Evolutionary conservation across 352 stramenopile species (phyloP).

Genomic region (Pythium dissimile): DNA sequence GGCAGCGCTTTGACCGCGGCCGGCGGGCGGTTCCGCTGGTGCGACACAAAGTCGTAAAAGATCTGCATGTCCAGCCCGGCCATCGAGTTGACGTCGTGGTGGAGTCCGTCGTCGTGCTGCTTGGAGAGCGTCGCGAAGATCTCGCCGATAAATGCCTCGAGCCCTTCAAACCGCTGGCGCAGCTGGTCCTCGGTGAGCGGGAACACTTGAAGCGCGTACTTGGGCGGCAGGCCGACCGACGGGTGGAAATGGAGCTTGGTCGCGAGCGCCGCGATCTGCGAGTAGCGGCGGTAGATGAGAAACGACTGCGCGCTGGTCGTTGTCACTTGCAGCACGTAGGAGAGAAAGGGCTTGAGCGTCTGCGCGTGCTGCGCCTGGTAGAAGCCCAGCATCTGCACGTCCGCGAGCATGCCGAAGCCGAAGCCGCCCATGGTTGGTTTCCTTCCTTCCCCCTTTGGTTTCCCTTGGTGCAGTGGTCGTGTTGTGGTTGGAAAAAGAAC

Average conservation of each 20-base stretch:
- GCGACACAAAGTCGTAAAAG: conserved; percentile 71
- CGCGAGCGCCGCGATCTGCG: conserved; percentile 60
- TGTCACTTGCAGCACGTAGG: conserved; percentile 73
- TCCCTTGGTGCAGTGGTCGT: no score
- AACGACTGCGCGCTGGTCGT: conserved; percentile 37
- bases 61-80: conserved; percentile 81
- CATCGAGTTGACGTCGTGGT: conserved; percentile 55
- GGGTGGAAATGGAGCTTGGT: conserved; percentile 68
- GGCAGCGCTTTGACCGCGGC: conserved; percentile 43
- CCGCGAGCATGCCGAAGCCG: conserved; percentile 54
- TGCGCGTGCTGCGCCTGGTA: conserved; percentile 62
- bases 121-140: conserved; percentile 40
- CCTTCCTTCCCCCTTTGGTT: background rate
- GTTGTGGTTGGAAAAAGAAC: conserved; percentile 6
- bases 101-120: conserved; percentile 49
- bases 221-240: conserved; percentile 63
- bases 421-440: conserved; percentile 34
- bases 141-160: conserved; percentile 51
- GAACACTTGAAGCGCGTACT: conserved; percentile 80
- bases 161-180: conserved; percentile 61
- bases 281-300: conserved; percentile 79
- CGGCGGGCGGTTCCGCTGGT: conserved; percentile 65
- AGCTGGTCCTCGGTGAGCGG: conserved; percentile 61
- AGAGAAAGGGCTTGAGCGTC: conserved; percentile 50
- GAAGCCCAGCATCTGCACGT: conserved; percentile 80